Conservation (phyloP, 179 eudicot genomes). For the Pouteria campechiana region DNA sequence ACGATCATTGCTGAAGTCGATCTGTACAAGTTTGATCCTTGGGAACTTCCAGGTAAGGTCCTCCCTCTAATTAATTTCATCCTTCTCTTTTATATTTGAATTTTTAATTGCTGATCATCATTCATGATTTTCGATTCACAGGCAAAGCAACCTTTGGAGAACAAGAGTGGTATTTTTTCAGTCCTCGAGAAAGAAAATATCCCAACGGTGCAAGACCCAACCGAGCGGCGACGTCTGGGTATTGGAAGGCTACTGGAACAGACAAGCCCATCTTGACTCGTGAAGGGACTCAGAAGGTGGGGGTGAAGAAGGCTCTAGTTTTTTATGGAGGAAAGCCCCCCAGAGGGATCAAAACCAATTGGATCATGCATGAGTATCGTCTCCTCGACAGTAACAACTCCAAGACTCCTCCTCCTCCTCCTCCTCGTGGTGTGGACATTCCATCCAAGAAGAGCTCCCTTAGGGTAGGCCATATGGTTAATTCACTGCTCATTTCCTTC, state of each 20-base stretch:
- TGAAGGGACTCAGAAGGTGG: slow-evolving; percentile 23
- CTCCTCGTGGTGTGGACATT: slow-evolving; percentile 15
- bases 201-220: slow-evolving; percentile 44
- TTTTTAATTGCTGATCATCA: background rate
- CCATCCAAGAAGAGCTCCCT: slow-evolving; percentile 28
- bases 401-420: slow-evolving; percentile 21
- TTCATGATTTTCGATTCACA: background rate
- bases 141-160: slow-evolving; percentile 31
- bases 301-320: slow-evolving; percentile 32
- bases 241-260: slow-evolving; percentile 45
- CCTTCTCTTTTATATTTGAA: too few relatives aligned
- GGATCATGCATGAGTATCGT: slow-evolving; percentile 45
- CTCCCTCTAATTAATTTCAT: background rate
- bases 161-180: slow-evolving; percentile 45
- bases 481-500: background rate
- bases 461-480: slow-evolving; percentile 16
- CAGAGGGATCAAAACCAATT: slow-evolving; percentile 31
- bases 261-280: slow-evolving; percentile 28
- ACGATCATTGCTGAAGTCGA: slow-evolving; percentile 52
- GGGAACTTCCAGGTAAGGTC: slow-evolving; percentile 45
- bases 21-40: slow-evolving; percentile 52
- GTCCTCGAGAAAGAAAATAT: slow-evolving; percentile 41
- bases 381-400: slow-evolving; percentile 19
- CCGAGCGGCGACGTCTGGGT: slow-evolving; percentile 35
- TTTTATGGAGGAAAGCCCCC: slow-evolving; percentile 41